A percentile compares a stretch with the other conserved stretches of the same genome.
These are phyloP conservation scores for Pichia paraexigua DNA, from an alignment of 805 yeast species.

Conservation along the genomic window DNA sequence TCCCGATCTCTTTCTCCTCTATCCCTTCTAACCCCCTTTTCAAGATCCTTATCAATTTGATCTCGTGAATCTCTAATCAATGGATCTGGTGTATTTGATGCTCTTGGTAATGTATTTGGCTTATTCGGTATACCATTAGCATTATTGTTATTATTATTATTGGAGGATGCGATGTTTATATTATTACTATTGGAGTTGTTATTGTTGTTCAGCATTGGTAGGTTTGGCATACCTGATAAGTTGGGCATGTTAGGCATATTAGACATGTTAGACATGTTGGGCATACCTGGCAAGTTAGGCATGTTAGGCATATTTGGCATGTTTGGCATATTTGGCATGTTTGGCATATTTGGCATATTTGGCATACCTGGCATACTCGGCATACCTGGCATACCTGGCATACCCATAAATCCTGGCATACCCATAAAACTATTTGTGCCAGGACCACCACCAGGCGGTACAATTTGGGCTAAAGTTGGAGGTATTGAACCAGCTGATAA, in stretches of 20 bases:
- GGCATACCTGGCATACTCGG: constrained; percentile 17
- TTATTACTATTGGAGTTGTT: constrained; percentile 1
- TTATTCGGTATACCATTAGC: constrained; percentile 9
- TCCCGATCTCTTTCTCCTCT: constrained; percentile 4
- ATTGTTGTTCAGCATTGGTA: constrained; percentile 2
- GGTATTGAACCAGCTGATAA: constrained; percentile 29
- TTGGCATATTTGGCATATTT: constrained; percentile 11
- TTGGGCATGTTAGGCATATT: constrained; percentile 14
- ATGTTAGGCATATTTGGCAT: constrained; percentile 11
- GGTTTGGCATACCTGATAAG: constrained; percentile 16
- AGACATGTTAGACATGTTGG: constrained; percentile 14
- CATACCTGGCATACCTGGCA: constrained; percentile 17
- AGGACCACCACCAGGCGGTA: constrained; percentile 19
- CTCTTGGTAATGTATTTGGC: constrained; percentile 18
- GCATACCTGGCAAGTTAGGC: constrained; percentile 18
- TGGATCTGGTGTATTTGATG: constrained; percentile 17
- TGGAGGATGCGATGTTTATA: background rate
- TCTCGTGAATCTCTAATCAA: constrained; percentile 20
- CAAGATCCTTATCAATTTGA: constrained; percentile 23
- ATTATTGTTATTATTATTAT: background rate
- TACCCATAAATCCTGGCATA: constrained; percentile 11
- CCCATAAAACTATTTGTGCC: constrained; percentile 21
- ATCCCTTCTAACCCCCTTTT: constrained; percentile 13
- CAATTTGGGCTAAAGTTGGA: constrained; percentile 21
- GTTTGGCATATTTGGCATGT: constrained; percentile 11